Evolutionary conservation across 2,329 filamentous ascomycete species (phyloP), one percentile per base, ranked within the genome.

Genomic region (Pestalotiopsis sp.): DNA sequence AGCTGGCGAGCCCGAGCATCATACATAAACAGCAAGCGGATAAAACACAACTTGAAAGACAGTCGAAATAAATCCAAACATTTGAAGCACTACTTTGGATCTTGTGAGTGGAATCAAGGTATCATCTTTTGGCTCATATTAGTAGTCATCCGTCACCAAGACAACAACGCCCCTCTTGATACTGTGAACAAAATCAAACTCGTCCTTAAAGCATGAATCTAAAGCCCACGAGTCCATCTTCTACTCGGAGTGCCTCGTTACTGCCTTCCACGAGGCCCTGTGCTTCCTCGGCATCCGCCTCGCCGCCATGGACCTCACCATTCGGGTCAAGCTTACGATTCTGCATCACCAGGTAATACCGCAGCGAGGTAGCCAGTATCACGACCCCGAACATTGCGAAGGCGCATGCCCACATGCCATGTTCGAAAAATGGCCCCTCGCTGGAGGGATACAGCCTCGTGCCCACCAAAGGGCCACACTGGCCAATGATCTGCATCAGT

Each of bases 401-500:
- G 0, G 89, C 88, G 73, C 91, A 93, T 1, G 85, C 81, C 38
- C 80, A 80, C 89, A 92, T 92, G 2, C 91, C 91, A 1, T 74
- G 79, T 3, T 87, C 81, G 74, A 91, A 93, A 76, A 86, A 91
- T 1, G 90, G 90, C 11, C 81, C 86, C 70, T 92, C 87, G 12
- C 76, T 71, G 65, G 85, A 81, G 0, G 91, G 91, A 73, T 92
- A 93, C 64, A 93, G 79, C 59, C 89, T 82, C 6, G 89, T 91
- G 17, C 90, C 91, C n/a, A 92, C 81, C 3, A 93, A 80, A 2
- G 93, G 93, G 0, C 93, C 93, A 71, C 90, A 91, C 80, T 97
- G 93, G 1, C 93, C 95, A 14, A 97, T 86, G 45, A 94, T 75
- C 79, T 97, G 95, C 76, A 98, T 79, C 39, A 97, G 84, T 1